Evolutionary conservation across 345 rosid genomes (phyloP).

Genomic region (Cardamine occulta): DNA sequence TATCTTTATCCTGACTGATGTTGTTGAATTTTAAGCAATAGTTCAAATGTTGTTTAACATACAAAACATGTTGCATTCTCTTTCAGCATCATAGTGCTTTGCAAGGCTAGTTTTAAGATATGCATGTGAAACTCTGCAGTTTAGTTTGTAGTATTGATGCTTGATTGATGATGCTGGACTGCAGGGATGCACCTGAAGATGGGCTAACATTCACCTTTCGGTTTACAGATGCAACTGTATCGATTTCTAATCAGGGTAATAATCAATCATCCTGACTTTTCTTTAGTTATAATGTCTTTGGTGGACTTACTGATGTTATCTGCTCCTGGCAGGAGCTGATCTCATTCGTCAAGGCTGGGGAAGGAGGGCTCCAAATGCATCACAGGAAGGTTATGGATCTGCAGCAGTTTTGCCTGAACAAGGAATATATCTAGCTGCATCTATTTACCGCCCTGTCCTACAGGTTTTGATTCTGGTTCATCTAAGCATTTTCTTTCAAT

Average conservation of each 20-base stretch:
- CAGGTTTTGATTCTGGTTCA: conserved; percentile 64
- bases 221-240: conserved; percentile 81
- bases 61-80: conserved; percentile 10
- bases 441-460: conserved; percentile 91
- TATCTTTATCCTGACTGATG: conserved; percentile 16
- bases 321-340: conserved; percentile 58
- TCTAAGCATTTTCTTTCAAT: conserved; percentile 30
- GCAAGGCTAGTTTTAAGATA: conserved; percentile 12
- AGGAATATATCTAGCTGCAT: conserved; percentile 97
- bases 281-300: conserved; percentile 20
- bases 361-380: conserved; percentile 74
- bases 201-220: conserved; percentile 94
- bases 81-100: background rate
- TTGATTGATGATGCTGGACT: conserved; percentile 42
- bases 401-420: conserved; percentile 97
- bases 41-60: conserved; percentile 15
- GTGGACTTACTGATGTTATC: conserved; percentile 23
- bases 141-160: conserved; percentile 35
- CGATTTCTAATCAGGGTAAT: conserved; percentile 91
- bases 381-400: conserved; percentile 97
- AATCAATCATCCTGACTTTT: conserved; percentile 27
- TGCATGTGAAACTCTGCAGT: conserved; percentile 25
- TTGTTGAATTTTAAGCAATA: background rate
- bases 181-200: conserved; percentile 90
- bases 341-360: conserved; percentile 93